These are phyloP conservation scores for Colletotrichum truncatum DNA, from an alignment of 2,329 filamentous ascomycete species.

Conservation along the genomic window DNA sequence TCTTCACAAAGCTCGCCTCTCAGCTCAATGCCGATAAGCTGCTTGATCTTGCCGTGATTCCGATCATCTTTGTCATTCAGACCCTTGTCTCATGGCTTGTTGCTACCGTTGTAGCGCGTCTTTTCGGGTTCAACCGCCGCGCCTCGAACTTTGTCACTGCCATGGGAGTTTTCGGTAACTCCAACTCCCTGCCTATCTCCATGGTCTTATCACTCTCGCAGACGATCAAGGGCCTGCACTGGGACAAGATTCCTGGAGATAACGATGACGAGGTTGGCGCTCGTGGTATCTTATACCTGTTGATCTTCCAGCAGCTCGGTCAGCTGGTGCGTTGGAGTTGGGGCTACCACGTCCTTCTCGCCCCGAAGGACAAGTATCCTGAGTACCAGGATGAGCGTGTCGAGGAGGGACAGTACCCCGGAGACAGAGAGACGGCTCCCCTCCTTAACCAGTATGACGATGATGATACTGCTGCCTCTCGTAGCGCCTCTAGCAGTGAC, in stretches of 20 bases:
- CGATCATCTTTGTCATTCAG: slow-evolving; percentile 91
- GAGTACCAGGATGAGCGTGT: slow-evolving; percentile 66
- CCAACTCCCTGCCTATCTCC: slow-evolving; percentile 96
- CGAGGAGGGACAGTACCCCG: slow-evolving; percentile 69
- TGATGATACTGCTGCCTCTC: slow-evolving; percentile 45
- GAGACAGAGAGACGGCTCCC: slow-evolving; percentile 55
- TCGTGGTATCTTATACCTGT: slow-evolving; percentile 90
- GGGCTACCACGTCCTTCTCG: slow-evolving; percentile 96
- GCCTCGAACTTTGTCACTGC: slow-evolving; percentile 94
- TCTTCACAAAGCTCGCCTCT: slow-evolving; percentile 96
- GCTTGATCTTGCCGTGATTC: slow-evolving; percentile 89
- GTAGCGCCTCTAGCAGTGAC: slow-evolving; percentile 43
- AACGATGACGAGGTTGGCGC: slow-evolving; percentile 96
- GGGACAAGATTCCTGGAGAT: slow-evolving; percentile 89
- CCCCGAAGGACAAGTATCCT: slow-evolving; percentile 78
- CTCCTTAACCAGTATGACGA: slow-evolving; percentile 57
- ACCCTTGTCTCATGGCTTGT: slow-evolving; percentile 87
- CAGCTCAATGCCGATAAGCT: slow-evolving; percentile 94
- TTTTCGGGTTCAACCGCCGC: slow-evolving; percentile 84
- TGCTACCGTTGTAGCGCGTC: slow-evolving; percentile 74
- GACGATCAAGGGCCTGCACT: slow-evolving; percentile 90
- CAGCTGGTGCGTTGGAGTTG: slow-evolving; percentile 97
- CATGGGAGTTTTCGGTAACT: slow-evolving; percentile 98
- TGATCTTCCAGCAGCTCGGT: slow-evolving; percentile 97
- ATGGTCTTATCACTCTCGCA: slow-evolving; percentile 93